Evolutionary conservation across 2,329 filamentous ascomycete genomes (phyloP).

Genomic region (Aureobasidium leucospermi): DNA sequence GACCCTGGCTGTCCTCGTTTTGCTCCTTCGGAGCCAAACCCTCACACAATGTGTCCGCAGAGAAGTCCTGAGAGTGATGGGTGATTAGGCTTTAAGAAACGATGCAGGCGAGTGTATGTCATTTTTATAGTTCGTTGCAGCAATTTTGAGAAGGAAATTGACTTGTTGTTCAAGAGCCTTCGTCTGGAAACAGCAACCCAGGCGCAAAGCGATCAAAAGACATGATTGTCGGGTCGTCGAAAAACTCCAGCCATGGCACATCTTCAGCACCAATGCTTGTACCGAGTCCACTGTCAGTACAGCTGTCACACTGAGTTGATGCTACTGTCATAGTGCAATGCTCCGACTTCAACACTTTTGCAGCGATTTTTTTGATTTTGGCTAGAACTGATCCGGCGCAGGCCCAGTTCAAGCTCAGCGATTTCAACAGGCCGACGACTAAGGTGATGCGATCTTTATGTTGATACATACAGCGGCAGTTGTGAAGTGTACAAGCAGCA

Average conservation of each 20-base stretch:
- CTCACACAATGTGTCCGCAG: too few species aligned
- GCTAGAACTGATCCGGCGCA: conserved; percentile 62
- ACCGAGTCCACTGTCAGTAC: conserved; percentile 1
- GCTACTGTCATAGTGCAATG: neutral
- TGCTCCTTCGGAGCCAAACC: too few species aligned
- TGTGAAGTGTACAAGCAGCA: conserved; percentile 61
- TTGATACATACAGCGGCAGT: conserved; percentile 54
- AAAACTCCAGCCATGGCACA: conserved; percentile 6
- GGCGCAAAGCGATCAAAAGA: neutral
- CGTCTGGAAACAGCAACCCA: neutral
- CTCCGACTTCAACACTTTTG: conserved; percentile 1
- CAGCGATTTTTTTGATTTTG: conserved; percentile 68
- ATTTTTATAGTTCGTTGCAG: too few species aligned
- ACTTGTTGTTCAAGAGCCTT: too few species aligned
- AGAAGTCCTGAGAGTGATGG: too few species aligned
- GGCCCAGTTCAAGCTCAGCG: conserved; percentile 63
- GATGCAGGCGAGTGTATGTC: too few species aligned
- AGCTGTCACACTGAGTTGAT: conserved; percentile 1
- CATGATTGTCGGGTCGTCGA: neutral
- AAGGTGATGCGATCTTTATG: conserved; percentile 62
- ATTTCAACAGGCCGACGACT: conserved; percentile 68
- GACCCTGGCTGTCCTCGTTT: too few species aligned
- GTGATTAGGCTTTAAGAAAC: too few species aligned
- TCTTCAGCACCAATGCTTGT: neutral
- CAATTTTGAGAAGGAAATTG: too few species aligned